Evolutionary conservation across 306 rosid genomes (phyloP), one percentile per base, ranked within the genome.

Genomic region (Chamaecrista fasciculata): DNA sequence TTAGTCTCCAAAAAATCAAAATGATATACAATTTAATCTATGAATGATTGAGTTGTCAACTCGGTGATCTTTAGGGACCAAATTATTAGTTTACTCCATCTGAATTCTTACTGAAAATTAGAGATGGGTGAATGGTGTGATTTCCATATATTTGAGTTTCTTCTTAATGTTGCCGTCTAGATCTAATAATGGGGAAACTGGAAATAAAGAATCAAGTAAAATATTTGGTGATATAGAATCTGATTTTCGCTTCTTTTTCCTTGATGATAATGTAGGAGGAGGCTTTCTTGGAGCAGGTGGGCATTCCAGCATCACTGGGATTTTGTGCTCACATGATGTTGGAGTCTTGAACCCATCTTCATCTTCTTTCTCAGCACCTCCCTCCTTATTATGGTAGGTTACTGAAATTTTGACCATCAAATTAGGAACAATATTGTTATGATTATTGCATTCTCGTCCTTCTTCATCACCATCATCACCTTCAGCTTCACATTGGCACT

Each of bases 201-300:
- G 85, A 67, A 89, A 82, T 79, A 85, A 53, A 4, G 83, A 71
- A 81, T 83, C 83, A 31, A 82, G 67, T 18, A 76, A 9, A 31
- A 71, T 18, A 18, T 77, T 74, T 8, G 53, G 39, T n/a, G n/a
- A n/a, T n/a, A n/a, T n/a, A n/a, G n/a, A n/a, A n/a, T n/a, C n/a
- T n/a, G 56, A 39, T 33, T 7, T 6, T 3, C 0, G 70, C 67
- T 80, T 70, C 83, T 36, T 86, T 64, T 62, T 76, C 82, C 73
- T 9, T 69, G 14, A 48, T 3, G 9, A 83, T 74, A 3, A 31
- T 58, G 7, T 85, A 36, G 62, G 80, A n/a, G n/a, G 82, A 7
- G 72, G 83, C 81, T 81, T 91, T 70, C 62, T 82, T 7, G 95
- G 95, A 43, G 97, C 89, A 43, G 82, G 82, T 0, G 97, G 97